Evolutionary conservation across 2,329 filamentous ascomycete genomes (phyloP).

Genomic region (Calonectria honghensis): DNA sequence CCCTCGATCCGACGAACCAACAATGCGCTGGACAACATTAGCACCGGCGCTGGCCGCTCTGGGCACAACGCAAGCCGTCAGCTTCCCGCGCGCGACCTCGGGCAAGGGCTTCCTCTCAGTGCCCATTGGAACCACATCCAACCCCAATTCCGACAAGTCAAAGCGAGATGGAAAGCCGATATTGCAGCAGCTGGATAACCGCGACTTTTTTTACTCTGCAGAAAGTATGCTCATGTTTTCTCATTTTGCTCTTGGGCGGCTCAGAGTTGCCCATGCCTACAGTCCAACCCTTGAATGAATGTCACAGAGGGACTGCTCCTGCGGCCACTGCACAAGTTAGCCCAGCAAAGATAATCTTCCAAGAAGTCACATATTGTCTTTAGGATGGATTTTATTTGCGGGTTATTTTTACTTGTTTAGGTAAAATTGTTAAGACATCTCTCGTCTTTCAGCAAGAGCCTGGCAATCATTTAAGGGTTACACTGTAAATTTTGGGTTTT

Average conservation of each 20-base stretch:
- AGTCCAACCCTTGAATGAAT: no score
- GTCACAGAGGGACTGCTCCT: no score
- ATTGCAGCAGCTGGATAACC: slow-evolving; percentile 59
- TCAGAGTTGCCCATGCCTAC: background rate
- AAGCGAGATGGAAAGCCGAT: slow-evolving; percentile 54
- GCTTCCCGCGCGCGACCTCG: slow-evolving; percentile 55
- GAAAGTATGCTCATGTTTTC: slow-evolving; percentile 55
- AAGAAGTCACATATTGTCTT: no score
- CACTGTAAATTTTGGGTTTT: background rate
- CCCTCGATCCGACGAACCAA: background rate
- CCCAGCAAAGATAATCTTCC: no score
- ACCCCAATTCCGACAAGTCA: slow-evolving; percentile 50
- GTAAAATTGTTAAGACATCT: no score
- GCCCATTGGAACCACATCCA: slow-evolving; percentile 59
- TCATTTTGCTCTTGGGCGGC: background rate
- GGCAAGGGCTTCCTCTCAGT: slow-evolving; percentile 63
- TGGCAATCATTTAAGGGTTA: no score
- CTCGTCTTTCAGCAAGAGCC: no score
- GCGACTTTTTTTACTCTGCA: slow-evolving; percentile 63
- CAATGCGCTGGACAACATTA: slow-evolving; percentile 54
- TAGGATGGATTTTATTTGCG: no score
- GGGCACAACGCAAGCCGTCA: slow-evolving; percentile 38
- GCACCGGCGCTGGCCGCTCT: slow-evolving; percentile 43
- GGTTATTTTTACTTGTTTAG: no score
- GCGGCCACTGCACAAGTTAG: no score